Evolutionary conservation across 148 eudicot species (phyloP), one percentile per base, ranked within the genome.

Genomic region (Camellia lanceoleosa): DNA sequence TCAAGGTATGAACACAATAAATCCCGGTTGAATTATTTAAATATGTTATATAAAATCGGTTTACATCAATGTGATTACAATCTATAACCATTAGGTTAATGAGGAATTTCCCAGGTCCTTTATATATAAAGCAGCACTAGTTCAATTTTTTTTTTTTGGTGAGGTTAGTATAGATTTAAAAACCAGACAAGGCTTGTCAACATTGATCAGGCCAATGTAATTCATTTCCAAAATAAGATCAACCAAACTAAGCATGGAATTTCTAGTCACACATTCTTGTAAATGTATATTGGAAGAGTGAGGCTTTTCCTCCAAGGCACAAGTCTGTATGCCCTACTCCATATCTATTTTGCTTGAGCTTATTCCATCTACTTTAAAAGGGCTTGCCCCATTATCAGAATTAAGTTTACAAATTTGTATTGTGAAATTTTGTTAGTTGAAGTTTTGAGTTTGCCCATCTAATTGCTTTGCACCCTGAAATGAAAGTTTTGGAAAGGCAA

Each of bases 1-100:
- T 80, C 97, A 92, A 91, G 95, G 98, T 92, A 82, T 75, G 83
- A 20, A 44, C 56, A 5, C 67, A 14, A 56, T 19, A 42, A 56
- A 77, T 43, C 20, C 13, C 46, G 58, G 20, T 63, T 64, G 38
- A 42, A 75, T 74, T 23, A 15, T 41, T 42, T 46, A 23, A 58
- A 13, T 0, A 14, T 41, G 7, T 18, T 60, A 15, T 51, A 43
- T 59, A 43, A 38, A 58, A 7, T 56, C 38, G 38, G 38, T 30
- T 30, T 20, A 9, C 61, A 46, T 7, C 59, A 52, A 47, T 52
- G 43, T 15, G 14, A 56, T 62, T 11, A 44, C 38, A 38, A 51
- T 76, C 8, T n/a, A 20, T 55, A 58, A 74, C 63, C 42, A 19
- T 18, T 61, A 19, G 38, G 68, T 46, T 20, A 44, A 60, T 5